Percentiles rank a stretch among this genome's conserved stretches.
Conservation (phyloP, 106 monocot genomes). For the Platanthera zijinensis region DNA sequence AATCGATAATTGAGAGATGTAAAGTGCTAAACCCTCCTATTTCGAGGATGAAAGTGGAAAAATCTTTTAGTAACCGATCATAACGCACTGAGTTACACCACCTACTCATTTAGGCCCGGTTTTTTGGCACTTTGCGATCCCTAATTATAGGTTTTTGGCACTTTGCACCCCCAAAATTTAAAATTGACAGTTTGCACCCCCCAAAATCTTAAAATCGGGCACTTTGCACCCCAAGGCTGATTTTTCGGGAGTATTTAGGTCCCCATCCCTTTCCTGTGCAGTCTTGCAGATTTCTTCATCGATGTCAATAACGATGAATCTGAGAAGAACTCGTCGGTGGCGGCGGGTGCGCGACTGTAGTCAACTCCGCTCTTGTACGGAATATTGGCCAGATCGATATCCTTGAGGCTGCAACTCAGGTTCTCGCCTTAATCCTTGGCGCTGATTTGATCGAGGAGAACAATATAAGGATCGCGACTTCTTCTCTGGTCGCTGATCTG, state of each 20-base stretch:
- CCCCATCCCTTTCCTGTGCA: conserved; percentile 23
- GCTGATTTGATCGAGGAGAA: conserved; percentile 2
- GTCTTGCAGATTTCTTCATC: conserved; percentile 32
- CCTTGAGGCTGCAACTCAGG: conserved; percentile 18
- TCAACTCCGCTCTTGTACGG: conserved; percentile 20
- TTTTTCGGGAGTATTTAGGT: conserved; percentile 8
- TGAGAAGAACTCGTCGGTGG: conserved; percentile 22
- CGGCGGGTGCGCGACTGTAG: conserved; percentile 17
- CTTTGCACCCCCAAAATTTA: too few relatives aligned
- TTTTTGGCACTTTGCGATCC: too few relatives aligned
- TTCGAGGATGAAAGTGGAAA: too few relatives aligned
- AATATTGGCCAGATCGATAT: conserved; percentile 3
- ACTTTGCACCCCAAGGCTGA: background rate
- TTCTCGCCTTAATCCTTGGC: conserved; percentile 20
- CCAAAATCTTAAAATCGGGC: too few relatives aligned
- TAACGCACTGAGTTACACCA: conserved; percentile 8
- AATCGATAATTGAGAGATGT: too few relatives aligned
- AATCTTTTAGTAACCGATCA: too few relatives aligned
- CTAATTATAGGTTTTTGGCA: conserved; percentile 21
- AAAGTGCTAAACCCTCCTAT: too few relatives aligned
- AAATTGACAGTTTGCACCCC: too few relatives aligned
- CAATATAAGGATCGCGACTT: background rate
- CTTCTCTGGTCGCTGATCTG: background rate
- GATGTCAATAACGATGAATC: conserved; percentile 31
- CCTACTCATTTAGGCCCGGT: conserved; percentile 30